Evolutionary conservation across 2,329 filamentous ascomycete species (phyloP).

Genomic region (Cladophialophora immunda): DNA sequence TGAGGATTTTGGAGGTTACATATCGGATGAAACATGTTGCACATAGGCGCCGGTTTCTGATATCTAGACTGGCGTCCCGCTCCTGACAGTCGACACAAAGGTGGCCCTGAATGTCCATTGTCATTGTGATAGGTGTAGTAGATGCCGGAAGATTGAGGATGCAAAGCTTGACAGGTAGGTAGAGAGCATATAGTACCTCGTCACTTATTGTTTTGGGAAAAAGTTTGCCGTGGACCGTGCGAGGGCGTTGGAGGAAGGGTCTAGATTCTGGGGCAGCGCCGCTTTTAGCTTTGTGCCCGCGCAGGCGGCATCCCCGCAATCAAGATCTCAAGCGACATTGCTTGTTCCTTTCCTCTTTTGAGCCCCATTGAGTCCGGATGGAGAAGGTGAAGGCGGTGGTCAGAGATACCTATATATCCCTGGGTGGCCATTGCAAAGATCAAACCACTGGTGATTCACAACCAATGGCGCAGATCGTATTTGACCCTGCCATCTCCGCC

Average conservation of each 20-base stretch:
- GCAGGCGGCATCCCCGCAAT: no score
- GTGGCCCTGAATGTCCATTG: constrained; percentile 16
- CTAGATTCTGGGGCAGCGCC: not conserved
- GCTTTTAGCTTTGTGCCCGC: not conserved
- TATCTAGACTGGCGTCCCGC: constrained; percentile 59
- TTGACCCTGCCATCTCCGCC: not conserved
- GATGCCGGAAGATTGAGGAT: not conserved
- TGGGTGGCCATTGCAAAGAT: no score
- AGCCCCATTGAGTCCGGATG: not conserved
- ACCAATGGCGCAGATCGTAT: not conserved
- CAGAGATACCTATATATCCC: no score
- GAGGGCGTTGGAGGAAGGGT: not conserved
- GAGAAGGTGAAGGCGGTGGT: not conserved
- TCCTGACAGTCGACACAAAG: constrained; percentile 67
- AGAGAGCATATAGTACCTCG: not conserved
- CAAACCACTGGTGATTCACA: not conserved
- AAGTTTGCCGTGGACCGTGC: not conserved
- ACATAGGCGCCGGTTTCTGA: constrained; percentile 69
- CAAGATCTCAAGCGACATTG: no score
- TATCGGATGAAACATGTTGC: constrained; percentile 79
- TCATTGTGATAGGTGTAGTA: not conserved
- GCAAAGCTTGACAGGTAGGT: not conserved
- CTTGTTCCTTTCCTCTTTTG: not conserved
- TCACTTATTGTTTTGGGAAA: not conserved
- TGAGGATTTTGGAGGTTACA: constrained; percentile 79